Percentiles rank a stretch among this genome's conserved stretches.
These are phyloP conservation scores for Erysimum pusillum DNA, from an alignment of 441 rosid species.

Conservation along the genomic window DNA sequence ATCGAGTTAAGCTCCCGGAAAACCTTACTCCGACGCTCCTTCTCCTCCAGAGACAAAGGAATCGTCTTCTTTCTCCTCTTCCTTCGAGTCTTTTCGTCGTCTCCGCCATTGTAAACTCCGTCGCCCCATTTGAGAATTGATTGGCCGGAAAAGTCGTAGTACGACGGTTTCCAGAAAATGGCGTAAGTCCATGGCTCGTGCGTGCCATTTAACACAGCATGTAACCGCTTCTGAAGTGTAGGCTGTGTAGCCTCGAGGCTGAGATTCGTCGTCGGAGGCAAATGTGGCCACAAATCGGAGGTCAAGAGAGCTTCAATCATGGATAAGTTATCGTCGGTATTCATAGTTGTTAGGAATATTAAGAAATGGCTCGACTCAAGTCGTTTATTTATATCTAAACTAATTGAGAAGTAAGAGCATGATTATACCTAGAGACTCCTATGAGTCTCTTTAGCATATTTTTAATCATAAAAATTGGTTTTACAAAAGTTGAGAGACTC, in stretches of 20 bases:
- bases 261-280: conserved; percentile 39
- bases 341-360: conserved; percentile 38
- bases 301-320: conserved; percentile 83
- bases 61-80: conserved; percentile 28
- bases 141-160: conserved; percentile 57
- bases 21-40: conserved; percentile 71
- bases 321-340: conserved; percentile 65
- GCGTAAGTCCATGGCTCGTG: conserved; percentile 85
- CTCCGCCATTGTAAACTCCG: conserved; percentile 79
- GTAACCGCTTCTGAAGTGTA: conserved; percentile 86
- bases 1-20: conserved; percentile 77
- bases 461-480: too few relatives aligned
- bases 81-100: conserved; percentile 50
- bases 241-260: conserved; percentile 64
- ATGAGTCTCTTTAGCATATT: too few relatives aligned
- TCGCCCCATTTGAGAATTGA: conserved; percentile 84
- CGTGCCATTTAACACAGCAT: conserved; percentile 68
- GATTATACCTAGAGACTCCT: too few relatives aligned
- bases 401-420: conserved; percentile 18
- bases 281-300: conserved; percentile 63
- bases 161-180: conserved; percentile 86
- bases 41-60: conserved; percentile 49
- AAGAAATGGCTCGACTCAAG: neutral
- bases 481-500: too few relatives aligned
- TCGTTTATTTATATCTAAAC: neutral